Evolutionary conservation across 2,329 filamentous ascomycete species (phyloP), one percentile per base, ranked within the genome.

Genomic region (Clonostachys sp.): DNA sequence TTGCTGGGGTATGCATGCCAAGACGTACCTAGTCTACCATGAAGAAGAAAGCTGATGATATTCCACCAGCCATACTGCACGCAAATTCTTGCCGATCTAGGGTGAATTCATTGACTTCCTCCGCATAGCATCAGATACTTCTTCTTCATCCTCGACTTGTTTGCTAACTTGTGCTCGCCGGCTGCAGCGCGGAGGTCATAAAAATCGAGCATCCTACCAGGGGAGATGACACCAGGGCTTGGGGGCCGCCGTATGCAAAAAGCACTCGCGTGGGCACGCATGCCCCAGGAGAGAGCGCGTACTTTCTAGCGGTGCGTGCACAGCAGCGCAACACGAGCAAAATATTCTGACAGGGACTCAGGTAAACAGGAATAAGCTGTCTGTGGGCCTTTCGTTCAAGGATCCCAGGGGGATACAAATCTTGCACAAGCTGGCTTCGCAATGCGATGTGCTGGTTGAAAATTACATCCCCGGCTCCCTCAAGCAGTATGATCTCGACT

Each of bases 291-390:
- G 94, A 99, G 66, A 94, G 90, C 52, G 94, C 94, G 9, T 99
- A 99, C 64, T 99, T 95, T 59, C 74, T 99, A 30, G 84, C 86
- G 45, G 94, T 96, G 77, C n/a, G 64, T 59, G 20, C 6, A 42
- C 13, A 42, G 13, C 7, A 9, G 20, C 17, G 10, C 36, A 39
- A 18, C 10, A 39, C 3, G n/a, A 12, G 16, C 34, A 14, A 6
- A 20, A 18, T 17, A 12, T 18, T 13, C 9, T 13, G n/a, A 18
- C 33, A 40, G 13, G 42, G 12, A 9, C 12, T 17, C 42, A 95
- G 90, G 89, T 90, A 14, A 97, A 97, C 62, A 88, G 94, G 45
- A 99, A 99, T 71, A 99, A 99, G 65, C 95, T 94, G 64, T 97
- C 92, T 0, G 68, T 99, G 2, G 94, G 83, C 0, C 75, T 99